Percentiles rank a stretch among this genome's conserved stretches.
Conservation (phyloP, 768 basidiomycete species). For the Suillus cothurnatus region DNA sequence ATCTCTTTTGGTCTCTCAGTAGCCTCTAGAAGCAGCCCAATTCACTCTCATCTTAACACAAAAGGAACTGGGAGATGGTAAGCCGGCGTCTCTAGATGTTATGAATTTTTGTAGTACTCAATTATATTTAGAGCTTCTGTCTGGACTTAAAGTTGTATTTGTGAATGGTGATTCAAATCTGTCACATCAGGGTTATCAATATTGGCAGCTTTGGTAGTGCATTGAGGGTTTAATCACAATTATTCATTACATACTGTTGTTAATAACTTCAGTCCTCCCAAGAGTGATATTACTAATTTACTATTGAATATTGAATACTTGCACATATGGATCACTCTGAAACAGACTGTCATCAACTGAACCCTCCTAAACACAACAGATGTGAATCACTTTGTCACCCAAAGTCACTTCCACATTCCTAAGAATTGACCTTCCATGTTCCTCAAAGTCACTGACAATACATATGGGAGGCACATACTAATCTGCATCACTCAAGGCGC, state of each 20-base stretch:
- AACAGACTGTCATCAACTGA: constrained; percentile 14
- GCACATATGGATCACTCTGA: constrained; percentile 94
- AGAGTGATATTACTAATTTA: constrained; percentile 65
- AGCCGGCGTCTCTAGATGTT: too few species aligned
- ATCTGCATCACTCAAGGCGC: constrained; percentile 80
- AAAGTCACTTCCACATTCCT: constrained; percentile 87
- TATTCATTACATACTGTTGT: constrained; percentile 70
- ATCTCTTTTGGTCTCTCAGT: too few species aligned
- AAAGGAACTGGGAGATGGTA: too few species aligned
- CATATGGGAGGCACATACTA: constrained; percentile 92
- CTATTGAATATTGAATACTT: constrained; percentile 49
- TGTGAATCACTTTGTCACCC: constrained; percentile 74
- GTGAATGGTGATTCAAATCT: too few species aligned
- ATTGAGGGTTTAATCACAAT: neutral
- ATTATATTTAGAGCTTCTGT: too few species aligned
- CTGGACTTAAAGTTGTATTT: too few species aligned
- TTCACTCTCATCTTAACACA: too few species aligned
- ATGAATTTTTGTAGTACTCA: too few species aligned
- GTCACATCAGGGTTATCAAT: too few species aligned
- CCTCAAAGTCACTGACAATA: constrained; percentile 72
- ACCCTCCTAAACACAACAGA: neutral
- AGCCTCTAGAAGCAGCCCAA: too few species aligned
- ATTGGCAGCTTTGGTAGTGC: too few species aligned
- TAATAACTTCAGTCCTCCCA: constrained; percentile 88
- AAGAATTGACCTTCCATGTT: constrained; percentile 62